Evolutionary conservation across 2,329 filamentous ascomycete genomes (phyloP).

Genomic region (Zymoseptoria brevis): DNA sequence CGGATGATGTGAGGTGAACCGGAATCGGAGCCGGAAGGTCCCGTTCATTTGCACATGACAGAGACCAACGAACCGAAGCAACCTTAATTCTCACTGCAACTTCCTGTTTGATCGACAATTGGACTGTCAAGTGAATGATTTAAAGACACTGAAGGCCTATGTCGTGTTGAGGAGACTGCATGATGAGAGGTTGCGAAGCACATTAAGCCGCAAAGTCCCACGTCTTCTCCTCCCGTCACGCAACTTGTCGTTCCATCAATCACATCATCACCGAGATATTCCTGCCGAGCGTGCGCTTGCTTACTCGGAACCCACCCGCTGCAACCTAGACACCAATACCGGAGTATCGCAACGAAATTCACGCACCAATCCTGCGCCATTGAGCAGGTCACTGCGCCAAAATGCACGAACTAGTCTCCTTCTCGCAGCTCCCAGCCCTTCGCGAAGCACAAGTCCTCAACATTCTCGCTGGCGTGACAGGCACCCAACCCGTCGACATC

Average conservation of each 20-base stretch:
- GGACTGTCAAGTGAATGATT: not conserved
- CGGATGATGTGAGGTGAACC: not conserved
- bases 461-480: constrained; percentile 53
- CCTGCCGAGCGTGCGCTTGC: too few relatives aligned
- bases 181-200: too few relatives aligned
- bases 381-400: not conserved
- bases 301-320: too few relatives aligned
- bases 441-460: constrained; percentile 55
- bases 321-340: not conserved
- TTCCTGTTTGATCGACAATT: not conserved
- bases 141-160: not conserved
- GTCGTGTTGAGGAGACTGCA: too few relatives aligned
- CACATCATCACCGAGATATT: not conserved
- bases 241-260: not conserved
- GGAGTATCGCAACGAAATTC: not conserved
- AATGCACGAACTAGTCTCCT: constrained; percentile 58
- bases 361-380: not conserved
- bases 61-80: not conserved
- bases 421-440: constrained; percentile 48
- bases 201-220: too few relatives aligned
- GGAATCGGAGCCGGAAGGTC: not conserved
- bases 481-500: constrained; percentile 50
- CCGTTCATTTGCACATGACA: not conserved
- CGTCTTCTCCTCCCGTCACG: not conserved
- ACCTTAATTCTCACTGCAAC: not conserved